These are phyloP conservation scores for Stipa capillata DNA, from an alignment of 176 grass and related monocot genomes.

Conservation along the genomic window DNA sequence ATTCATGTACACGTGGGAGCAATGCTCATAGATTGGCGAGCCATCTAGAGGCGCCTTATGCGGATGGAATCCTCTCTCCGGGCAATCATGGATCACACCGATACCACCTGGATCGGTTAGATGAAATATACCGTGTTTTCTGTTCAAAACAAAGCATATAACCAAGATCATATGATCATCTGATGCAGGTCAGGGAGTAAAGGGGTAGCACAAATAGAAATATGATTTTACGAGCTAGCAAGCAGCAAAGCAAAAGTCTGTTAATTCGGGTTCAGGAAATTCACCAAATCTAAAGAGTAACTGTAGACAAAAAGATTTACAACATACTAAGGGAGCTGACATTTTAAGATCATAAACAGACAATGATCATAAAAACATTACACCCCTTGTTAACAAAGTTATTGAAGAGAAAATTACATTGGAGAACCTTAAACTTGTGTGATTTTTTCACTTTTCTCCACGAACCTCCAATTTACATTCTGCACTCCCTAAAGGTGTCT, in stretches of 20 bases:
- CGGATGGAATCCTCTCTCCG: constrained; percentile 92
- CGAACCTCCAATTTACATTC: background rate
- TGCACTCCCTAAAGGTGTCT: background rate
- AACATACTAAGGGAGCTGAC: background rate
- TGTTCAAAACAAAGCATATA: constrained; percentile 40
- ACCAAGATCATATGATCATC: background rate
- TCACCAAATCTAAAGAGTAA: background rate
- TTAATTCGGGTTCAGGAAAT: background rate
- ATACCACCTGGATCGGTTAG: constrained; percentile 92
- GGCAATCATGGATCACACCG: constrained; percentile 83
- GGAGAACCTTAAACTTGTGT: too few relatives aligned
- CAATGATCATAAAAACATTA: background rate
- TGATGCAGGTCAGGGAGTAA: background rate
- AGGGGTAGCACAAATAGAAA: background rate
- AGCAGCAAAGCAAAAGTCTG: background rate
- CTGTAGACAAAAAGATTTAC: background rate
- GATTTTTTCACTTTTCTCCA: background rate
- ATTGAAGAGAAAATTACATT: background rate
- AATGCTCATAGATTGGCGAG: constrained; percentile 79
- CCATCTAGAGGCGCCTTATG: constrained; percentile 81
- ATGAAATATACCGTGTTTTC: constrained; percentile 98
- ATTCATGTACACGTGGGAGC: constrained; percentile 95
- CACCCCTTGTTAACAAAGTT: background rate
- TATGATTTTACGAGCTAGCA: background rate
- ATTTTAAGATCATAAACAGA: background rate